Conservation (phyloP, 2,329 filamentous ascomycete species). For the Microcyclosporella mali region DNA sequence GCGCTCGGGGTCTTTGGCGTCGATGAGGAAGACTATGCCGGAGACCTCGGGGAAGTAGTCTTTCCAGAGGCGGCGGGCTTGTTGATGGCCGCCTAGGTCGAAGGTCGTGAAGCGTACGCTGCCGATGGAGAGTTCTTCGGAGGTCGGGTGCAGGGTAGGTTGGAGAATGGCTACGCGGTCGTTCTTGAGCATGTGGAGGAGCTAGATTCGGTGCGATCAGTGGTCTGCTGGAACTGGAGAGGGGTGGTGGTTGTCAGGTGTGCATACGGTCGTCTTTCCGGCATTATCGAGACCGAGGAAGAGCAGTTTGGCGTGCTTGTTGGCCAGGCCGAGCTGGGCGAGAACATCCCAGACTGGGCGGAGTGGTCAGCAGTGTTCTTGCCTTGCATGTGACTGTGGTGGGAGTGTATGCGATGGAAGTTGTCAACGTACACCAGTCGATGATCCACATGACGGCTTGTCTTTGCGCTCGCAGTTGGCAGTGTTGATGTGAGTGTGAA, state of each 20-base stretch:
- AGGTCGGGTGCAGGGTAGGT: conserved; percentile 86
- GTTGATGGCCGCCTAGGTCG: conserved; percentile 87
- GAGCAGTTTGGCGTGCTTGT: conserved; percentile 93
- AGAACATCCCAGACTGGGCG: conserved; percentile 77
- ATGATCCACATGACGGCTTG: conserved; percentile 70
- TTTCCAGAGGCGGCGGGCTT: conserved; percentile 91
- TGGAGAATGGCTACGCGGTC: conserved; percentile 87
- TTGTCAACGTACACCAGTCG: conserved; percentile 72
- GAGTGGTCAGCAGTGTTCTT: conserved; percentile 10
- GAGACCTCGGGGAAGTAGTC: conserved; percentile 96
- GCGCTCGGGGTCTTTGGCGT: conserved; percentile 94
- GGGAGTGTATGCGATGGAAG: too few relatives aligned
- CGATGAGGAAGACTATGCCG: conserved; percentile 95
- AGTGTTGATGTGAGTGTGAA: neutral
- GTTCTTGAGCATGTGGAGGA: conserved; percentile 96
- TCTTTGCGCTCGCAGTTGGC: neutral
- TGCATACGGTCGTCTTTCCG: conserved; percentile 70
- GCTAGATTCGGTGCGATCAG: too few relatives aligned
- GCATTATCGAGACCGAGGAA: conserved; percentile 93
- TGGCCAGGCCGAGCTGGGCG: conserved; percentile 77
- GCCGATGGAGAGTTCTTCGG: conserved; percentile 86
- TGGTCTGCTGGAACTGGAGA: too few relatives aligned
- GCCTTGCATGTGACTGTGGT: neutral
- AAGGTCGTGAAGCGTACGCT: conserved; percentile 80
- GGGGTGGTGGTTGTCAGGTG: neutral